These are phyloP conservation scores for Cyberlindnera bimundalis DNA, from an alignment of 805 yeast genomes.

Conservation along the genomic window DNA sequence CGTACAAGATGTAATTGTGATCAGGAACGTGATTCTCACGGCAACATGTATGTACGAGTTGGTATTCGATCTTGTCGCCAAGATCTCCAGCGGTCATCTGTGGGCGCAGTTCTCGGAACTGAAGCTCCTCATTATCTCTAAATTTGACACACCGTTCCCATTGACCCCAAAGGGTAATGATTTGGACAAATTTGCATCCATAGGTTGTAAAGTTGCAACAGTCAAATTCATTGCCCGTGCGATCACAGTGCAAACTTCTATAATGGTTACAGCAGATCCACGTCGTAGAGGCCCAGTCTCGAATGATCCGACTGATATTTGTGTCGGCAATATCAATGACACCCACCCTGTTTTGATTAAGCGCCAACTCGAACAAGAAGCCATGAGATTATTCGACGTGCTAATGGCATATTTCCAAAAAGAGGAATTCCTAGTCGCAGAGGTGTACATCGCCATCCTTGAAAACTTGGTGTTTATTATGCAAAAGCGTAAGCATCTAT, in stretches of 20 bases:
- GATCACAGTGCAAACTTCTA: slow-evolving; percentile 50
- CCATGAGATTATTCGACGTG: slow-evolving; percentile 63
- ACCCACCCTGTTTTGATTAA: slow-evolving; percentile 65
- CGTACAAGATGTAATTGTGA: slow-evolving; percentile 29
- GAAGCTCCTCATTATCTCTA: slow-evolving; percentile 54
- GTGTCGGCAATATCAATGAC: slow-evolving; percentile 22
- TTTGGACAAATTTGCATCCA: slow-evolving; percentile 39
- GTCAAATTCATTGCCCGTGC: slow-evolving; percentile 66
- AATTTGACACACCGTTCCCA: slow-evolving; percentile 60
- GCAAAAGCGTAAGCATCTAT: slow-evolving; percentile 60
- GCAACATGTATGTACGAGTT: slow-evolving; percentile 44
- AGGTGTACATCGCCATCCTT: slow-evolving; percentile 63
- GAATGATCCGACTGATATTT: slow-evolving; percentile 22
- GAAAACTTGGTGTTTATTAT: slow-evolving; percentile 62
- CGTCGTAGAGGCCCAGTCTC: slow-evolving; percentile 20
- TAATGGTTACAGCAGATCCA: slow-evolving; percentile 26
- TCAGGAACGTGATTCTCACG: slow-evolving; percentile 38
- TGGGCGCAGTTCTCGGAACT: slow-evolving; percentile 59
- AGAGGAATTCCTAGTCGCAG: slow-evolving; percentile 52
- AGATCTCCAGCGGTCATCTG: slow-evolving; percentile 34
- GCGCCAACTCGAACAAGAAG: slow-evolving; percentile 61
- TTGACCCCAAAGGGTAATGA: slow-evolving; percentile 33
- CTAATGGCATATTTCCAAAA: slow-evolving; percentile 54
- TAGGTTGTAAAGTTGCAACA: slow-evolving; percentile 64
- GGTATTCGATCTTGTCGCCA: slow-evolving; percentile 42